Evolutionary conservation across 768 basidiomycete species (phyloP).

Genomic region (Tylopilus subfusipes): DNA sequence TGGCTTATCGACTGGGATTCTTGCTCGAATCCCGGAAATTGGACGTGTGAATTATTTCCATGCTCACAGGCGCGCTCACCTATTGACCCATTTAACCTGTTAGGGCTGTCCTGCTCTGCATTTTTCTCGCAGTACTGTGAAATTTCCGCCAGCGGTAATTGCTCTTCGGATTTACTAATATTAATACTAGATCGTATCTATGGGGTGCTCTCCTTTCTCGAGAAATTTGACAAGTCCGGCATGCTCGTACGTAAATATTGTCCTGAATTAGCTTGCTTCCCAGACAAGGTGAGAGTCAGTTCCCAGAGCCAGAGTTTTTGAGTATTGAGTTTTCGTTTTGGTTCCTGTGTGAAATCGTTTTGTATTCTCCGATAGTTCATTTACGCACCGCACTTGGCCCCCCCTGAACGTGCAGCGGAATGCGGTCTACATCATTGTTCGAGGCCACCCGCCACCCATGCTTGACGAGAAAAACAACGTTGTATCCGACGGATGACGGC

Average conservation of each 20-base stretch:
- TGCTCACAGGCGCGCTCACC: conserved; percentile 6
- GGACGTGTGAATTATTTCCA: conserved; percentile 15
- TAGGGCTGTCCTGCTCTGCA: conserved; percentile 14
- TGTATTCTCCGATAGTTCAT: background rate
- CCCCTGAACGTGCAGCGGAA: conserved; percentile 1
- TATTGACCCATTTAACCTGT: conserved; percentile 4
- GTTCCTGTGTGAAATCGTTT: background rate
- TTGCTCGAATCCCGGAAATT: conserved; percentile 25
- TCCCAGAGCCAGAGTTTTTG: conserved; percentile 12
- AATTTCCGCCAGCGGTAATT: conserved; percentile 32
- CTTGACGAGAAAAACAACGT: conserved; percentile 14
- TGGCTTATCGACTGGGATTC: conserved; percentile 15
- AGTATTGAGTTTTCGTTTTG: conserved; percentile 21
- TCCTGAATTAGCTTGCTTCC: conserved; percentile 15
- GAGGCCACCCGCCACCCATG: conserved; percentile 8
- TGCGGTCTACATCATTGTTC: conserved; percentile 7
- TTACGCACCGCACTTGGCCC: background rate
- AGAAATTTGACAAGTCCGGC: conserved; percentile 18
- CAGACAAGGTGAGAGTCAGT: conserved; percentile 24
- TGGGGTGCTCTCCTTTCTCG: conserved; percentile 16
- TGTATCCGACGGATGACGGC: conserved; percentile 8
- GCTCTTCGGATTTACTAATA: conserved; percentile 25
- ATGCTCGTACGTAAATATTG: conserved; percentile 24
- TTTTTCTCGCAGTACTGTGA: conserved; percentile 27
- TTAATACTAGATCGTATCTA: conserved; percentile 25